Evolutionary conservation across 306 rosid species (phyloP), one percentile per base, ranked within the genome.

Genomic region (Casuarina glauca): DNA sequence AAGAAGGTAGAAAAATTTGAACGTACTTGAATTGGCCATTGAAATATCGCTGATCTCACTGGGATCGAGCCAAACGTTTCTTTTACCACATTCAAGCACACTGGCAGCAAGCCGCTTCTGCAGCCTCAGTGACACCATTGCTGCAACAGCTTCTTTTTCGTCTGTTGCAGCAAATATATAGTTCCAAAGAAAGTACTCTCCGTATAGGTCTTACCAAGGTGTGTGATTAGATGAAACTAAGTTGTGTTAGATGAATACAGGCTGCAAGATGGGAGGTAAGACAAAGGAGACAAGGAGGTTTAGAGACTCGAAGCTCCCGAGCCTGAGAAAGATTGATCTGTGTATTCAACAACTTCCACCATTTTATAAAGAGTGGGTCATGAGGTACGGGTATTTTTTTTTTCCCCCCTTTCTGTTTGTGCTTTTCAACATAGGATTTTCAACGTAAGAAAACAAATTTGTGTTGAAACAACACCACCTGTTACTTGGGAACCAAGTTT

Each of bases 21-120:
- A 13, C 81, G 5, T 79, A 73, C 82, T 79, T 12, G 82, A 79
- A 73, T 73, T 79, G 74, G 78, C 73, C 17, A 52, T 44, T 55
- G 78, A 62, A 52, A 79, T 73, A 16, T n/a, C 48, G 45, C 19
- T 5, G 69, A 43, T 64, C 74, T 72, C 82, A 4, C 20, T 52
- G 35, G 82, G 82, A 73, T 79, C 82, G n/a, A 79, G 82, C 82
- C 82, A 79, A 9, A 79, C 82, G 52, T 48, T 74, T n/a, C 68
- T 36, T 36, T 64, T 20, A 17, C 78, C 78, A 4, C 82, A 79
- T 51, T 41, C 41, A 36, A 79, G 82, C 35, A 57, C 38, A 45
- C 48, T 35, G 2, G 78, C 78, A 3, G 82, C 82, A 2, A 79
- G 73, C 74, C 78, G 72, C 73, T 54, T 79, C 46, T 79, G 82